phyloP scores from a whole-genome alignment of 1,284 basidiomycete genomes.

The Coniferiporia weirii region DNA sequence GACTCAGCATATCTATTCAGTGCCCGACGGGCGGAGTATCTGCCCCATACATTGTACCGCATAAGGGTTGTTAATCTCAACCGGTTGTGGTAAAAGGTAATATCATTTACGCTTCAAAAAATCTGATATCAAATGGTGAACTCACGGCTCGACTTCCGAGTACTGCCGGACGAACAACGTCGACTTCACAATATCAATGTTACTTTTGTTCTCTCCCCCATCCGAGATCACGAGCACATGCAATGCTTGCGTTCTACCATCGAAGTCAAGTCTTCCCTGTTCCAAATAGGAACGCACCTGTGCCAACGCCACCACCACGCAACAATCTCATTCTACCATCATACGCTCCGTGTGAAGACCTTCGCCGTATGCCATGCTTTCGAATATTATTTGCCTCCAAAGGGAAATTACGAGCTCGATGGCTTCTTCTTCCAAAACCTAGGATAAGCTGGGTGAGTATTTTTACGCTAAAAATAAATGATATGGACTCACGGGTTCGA shows the following conservation, averaged over 20 bases:
- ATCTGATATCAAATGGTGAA: slow-evolving; percentile 39
- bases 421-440: slow-evolving; percentile 90
- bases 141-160: slow-evolving; percentile 35
- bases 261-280: slow-evolving; percentile 7
- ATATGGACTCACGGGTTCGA: slow-evolving; percentile 72
- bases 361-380: slow-evolving; percentile 84
- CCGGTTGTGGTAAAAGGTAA: slow-evolving; percentile 21
- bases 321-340: slow-evolving; percentile 35
- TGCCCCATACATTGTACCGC: neutral
- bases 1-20: neutral
- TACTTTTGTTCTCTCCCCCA: neutral
- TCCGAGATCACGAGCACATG: neutral
- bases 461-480: neutral
- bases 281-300: slow-evolving; percentile 18
- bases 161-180: slow-evolving; percentile 14
- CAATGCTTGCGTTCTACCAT: neutral
- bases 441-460: neutral
- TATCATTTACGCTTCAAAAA: slow-evolving; percentile 40
- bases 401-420: slow-evolving; percentile 65
- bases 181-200: neutral
- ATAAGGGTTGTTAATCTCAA: neutral
- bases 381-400: slow-evolving; percentile 87
- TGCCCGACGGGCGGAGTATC: neutral
- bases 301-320: neutral
- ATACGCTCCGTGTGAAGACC: slow-evolving; percentile 74